Percentiles rank a stretch among this genome's conserved stretches.
phyloP scores from a whole-genome alignment of 257 asterid genomes.

The Mitragyna speciosa region DNA sequence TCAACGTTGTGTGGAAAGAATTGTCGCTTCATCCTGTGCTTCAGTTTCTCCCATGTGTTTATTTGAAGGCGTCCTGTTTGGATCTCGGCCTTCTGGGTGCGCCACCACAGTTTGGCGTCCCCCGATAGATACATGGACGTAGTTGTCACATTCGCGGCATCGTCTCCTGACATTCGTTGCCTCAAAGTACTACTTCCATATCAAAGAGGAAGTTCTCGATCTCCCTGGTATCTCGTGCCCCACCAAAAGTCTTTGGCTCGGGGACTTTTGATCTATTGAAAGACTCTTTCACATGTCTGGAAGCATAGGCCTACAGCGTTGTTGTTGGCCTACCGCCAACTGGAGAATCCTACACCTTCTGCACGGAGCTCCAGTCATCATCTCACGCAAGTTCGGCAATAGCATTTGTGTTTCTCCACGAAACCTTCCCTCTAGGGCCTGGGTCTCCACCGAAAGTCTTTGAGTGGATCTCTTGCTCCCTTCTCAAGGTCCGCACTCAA shows the following conservation, averaged over 20 bases:
- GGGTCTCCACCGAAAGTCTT: too few relatives aligned
- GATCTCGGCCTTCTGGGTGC: neutral
- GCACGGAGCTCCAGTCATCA: too few relatives aligned
- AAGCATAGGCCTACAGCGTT: neutral
- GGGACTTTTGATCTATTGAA: neutral
- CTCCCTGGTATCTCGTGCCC: neutral
- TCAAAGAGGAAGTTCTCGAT: neutral
- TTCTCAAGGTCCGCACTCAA: neutral
- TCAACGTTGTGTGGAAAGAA: too few relatives aligned
- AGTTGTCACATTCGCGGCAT: neutral
- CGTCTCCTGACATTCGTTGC: too few relatives aligned
- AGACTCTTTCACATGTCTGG: neutral
- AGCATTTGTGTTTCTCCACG: too few relatives aligned
- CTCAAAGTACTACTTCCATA: neutral
- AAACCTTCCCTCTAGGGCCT: too few relatives aligned
- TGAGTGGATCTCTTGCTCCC: neutral
- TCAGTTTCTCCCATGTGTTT: too few relatives aligned
- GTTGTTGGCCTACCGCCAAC: neutral
- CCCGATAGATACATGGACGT: too few relatives aligned
- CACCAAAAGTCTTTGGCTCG: neutral
- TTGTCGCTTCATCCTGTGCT: too few relatives aligned
- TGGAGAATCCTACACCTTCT: too few relatives aligned
- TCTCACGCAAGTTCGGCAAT: too few relatives aligned
- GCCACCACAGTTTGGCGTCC: too few relatives aligned
- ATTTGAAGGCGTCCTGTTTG: neutral